Evolutionary conservation across 768 basidiomycete genomes (phyloP).

Genomic region (Lentinus tigrinus): DNA sequence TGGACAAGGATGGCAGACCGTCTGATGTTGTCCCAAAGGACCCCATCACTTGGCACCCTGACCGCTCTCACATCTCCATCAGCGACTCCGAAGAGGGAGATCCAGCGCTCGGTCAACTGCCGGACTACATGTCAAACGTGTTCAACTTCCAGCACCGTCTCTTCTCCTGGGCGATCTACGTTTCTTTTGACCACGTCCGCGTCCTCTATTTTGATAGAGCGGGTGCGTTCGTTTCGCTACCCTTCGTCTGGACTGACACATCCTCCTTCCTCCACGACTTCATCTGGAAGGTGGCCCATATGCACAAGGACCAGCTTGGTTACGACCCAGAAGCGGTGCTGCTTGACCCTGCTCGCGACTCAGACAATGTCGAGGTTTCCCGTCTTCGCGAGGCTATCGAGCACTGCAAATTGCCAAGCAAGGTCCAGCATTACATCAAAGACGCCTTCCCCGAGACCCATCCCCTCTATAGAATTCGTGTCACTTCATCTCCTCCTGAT

Average conservation of each 20-base stretch:
- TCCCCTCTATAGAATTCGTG: too few species aligned
- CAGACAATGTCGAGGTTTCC: not conserved
- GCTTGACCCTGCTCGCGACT: not conserved
- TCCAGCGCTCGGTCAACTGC: not conserved
- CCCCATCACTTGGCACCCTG: too few species aligned
- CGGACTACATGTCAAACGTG: conserved; percentile 2
- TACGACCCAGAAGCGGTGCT: not conserved
- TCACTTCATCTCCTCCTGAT: too few species aligned
- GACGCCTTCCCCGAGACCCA: too few species aligned
- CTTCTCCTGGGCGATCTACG: not conserved
- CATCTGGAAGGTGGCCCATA: not conserved
- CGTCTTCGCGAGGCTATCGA: not conserved
- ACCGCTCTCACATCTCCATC: too few species aligned
- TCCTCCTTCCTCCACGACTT: not conserved
- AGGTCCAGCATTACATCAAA: not conserved
- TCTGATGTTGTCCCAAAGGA: too few species aligned
- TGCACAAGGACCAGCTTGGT: not conserved
- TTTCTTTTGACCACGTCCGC: not conserved
- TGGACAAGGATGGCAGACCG: too few species aligned
- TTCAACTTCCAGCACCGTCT: not conserved
- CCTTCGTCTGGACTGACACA: not conserved
- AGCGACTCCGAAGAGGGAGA: not conserved
- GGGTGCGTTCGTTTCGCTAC: not conserved
- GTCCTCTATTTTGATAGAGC: conserved; percentile 3
- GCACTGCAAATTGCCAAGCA: not conserved